phyloP scores from a whole-genome alignment of 2,329 filamentous ascomycete genomes.

The Colletotrichum siamense region DNA sequence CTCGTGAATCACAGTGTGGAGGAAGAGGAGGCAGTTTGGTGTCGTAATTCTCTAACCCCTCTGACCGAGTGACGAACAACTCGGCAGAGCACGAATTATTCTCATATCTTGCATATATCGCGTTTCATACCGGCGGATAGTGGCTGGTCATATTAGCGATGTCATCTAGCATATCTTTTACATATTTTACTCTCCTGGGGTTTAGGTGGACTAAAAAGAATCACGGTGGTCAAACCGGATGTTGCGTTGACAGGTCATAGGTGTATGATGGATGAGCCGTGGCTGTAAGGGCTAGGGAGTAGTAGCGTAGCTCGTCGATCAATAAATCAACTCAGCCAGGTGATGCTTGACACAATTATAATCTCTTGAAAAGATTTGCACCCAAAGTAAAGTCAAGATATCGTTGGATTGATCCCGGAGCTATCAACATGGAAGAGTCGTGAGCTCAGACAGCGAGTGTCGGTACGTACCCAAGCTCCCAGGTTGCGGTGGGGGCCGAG shows the following conservation, averaged over 20 bases:
- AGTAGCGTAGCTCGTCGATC: background rate
- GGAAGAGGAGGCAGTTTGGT: background rate
- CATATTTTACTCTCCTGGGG: background rate
- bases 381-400: too few species aligned
- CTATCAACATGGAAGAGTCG: background rate
- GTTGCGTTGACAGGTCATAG: background rate
- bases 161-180: background rate
- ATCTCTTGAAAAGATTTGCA: background rate
- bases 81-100: conserved; percentile 15
- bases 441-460: background rate
- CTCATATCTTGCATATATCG: conserved; percentile 12
- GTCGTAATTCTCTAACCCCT: background rate
- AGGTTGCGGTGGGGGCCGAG: background rate
- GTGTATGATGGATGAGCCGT: background rate
- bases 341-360: background rate
- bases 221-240: background rate
- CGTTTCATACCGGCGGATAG: background rate
- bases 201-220: background rate
- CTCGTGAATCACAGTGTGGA: background rate
- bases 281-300: background rate
- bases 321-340: background rate
- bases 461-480: conserved; percentile 14
- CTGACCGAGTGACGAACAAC: conserved; percentile 5
- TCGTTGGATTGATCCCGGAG: background rate
- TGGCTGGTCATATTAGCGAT: background rate